These are phyloP conservation scores for Trichoderma oligosporum DNA, from an alignment of 2,329 filamentous ascomycete genomes.

Conservation along the genomic window DNA sequence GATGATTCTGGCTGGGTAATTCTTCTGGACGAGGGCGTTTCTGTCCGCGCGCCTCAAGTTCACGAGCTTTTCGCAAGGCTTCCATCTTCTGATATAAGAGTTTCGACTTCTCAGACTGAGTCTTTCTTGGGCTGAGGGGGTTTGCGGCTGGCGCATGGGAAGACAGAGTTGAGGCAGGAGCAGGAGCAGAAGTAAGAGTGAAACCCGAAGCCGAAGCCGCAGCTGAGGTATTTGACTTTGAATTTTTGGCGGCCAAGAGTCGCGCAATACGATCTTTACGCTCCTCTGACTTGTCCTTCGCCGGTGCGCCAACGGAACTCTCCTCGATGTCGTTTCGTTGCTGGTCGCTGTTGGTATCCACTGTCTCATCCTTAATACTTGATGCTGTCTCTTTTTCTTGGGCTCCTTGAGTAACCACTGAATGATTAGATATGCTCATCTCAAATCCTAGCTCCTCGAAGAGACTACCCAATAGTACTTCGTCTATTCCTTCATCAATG, in stretches of 20 bases:
- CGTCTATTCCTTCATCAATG: slow-evolving; percentile 67
- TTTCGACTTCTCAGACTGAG: slow-evolving; percentile 64
- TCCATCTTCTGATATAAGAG: slow-evolving; percentile 75
- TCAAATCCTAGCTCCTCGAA: slow-evolving; percentile 67
- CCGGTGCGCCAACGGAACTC: not conserved
- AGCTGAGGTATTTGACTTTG: slow-evolving; percentile 40
- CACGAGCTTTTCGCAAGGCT: slow-evolving; percentile 60
- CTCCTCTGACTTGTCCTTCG: slow-evolving; percentile 50
- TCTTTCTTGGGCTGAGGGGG: slow-evolving; percentile 20
- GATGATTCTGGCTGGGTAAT: not conserved
- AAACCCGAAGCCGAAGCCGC: slow-evolving; percentile 7
- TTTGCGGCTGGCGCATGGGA: not conserved
- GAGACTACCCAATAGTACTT: slow-evolving; percentile 56
- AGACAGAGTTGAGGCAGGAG: slow-evolving; percentile 15
- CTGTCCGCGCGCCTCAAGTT: slow-evolving; percentile 44
- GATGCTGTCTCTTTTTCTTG: not conserved
- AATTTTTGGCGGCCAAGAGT: slow-evolving; percentile 67
- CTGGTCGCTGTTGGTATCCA: not conserved
- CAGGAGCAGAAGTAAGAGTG: not conserved
- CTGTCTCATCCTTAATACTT: not conserved
- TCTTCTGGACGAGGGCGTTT: slow-evolving; percentile 22
- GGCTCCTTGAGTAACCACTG: not conserved
- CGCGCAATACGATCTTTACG: slow-evolving; percentile 74
- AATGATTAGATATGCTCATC: slow-evolving; percentile 24
- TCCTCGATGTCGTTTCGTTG: not conserved